Evolutionary conservation across 352 stramenopile genomes (phyloP).

Genomic region (Aphanomyces euteiches): DNA sequence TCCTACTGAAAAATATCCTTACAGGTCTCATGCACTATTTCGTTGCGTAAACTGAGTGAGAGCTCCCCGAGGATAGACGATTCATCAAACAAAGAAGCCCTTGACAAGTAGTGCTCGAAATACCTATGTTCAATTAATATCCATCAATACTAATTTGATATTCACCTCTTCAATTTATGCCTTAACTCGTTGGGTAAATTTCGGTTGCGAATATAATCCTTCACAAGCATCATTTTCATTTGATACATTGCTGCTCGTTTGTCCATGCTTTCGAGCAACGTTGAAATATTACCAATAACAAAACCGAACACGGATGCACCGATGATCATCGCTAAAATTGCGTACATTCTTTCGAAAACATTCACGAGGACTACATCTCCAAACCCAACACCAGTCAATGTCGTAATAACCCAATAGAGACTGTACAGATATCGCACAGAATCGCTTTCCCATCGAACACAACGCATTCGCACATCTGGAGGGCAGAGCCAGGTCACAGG

Average conservation of each 20-base stretch:
- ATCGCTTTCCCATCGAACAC: slow-evolving; percentile 34
- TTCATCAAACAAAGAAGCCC: slow-evolving; percentile 72
- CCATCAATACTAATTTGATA: neutral
- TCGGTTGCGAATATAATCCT: slow-evolving; percentile 82
- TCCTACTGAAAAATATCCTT: slow-evolving; percentile 49
- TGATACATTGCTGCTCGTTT: slow-evolving; percentile 67
- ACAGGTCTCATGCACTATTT: slow-evolving; percentile 75
- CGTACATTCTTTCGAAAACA: slow-evolving; percentile 59
- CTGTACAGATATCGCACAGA: slow-evolving; percentile 65
- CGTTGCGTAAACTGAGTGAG: slow-evolving; percentile 63
- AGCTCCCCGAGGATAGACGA: slow-evolving; percentile 71
- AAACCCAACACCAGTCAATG: slow-evolving; percentile 74
- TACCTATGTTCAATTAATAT: slow-evolving; percentile 35
- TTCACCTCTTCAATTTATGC: slow-evolving; percentile 18
- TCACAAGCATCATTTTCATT: slow-evolving; percentile 73
- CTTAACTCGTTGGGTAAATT: slow-evolving; percentile 65
- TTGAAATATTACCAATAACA: slow-evolving; percentile 81
- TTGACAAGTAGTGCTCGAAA: slow-evolving; percentile 76
- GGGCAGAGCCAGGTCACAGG: slow-evolving; percentile 4
- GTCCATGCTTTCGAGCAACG: slow-evolving; percentile 74
- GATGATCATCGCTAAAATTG: slow-evolving; percentile 68
- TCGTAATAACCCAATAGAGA: slow-evolving; percentile 84
- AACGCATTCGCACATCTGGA: neutral
- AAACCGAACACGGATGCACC: slow-evolving; percentile 73
- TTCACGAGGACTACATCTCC: slow-evolving; percentile 76